A percentile compares a stretch with the other conserved stretches of the same genome.
Conservation (phyloP, 139 green algal genomes). For the Pedinophyceae sp. region DNA sequence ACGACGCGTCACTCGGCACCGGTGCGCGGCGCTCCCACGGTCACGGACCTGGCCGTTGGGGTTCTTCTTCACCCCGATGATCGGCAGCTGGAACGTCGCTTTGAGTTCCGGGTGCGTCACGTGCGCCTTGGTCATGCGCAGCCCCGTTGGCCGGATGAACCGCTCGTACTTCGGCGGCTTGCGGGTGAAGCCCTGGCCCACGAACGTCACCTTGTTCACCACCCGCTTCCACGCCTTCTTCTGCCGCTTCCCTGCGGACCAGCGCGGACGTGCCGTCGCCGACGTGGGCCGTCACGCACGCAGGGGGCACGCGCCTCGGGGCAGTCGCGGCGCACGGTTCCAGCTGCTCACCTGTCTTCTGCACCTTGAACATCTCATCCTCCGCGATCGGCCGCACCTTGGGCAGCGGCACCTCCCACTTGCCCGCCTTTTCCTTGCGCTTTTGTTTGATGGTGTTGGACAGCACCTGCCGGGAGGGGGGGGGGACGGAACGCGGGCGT, state of each 20-base stretch:
- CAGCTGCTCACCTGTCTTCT: conserved; percentile 51
- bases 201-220: conserved; percentile 99
- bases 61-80: conserved; percentile 99
- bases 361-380: conserved; percentile 98
- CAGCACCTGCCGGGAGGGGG: no score
- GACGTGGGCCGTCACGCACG: no score
- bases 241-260: conserved; percentile 75
- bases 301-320: no score
- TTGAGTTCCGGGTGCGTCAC: conserved; percentile 98
- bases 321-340: conserved; percentile 7
- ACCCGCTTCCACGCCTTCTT: conserved; percentile 98
- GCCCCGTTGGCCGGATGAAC: conserved; percentile 91
- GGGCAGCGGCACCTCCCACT: conserved; percentile 97
- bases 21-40: no score
- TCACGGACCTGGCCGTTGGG: conserved; percentile 90
- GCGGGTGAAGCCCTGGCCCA: conserved; percentile 87
- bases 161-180: conserved; percentile 99
- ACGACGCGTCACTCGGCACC: no score
- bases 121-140: conserved; percentile 97
- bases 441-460: conserved; percentile 99
- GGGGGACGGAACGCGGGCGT: no score
- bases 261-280: no score
- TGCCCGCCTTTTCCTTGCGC: conserved; percentile 98
- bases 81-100: conserved; percentile 89
- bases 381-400: conserved; percentile 95